Base-by-base conservation (phyloP, 345 rosid genomes). In the Salix dunnii region DNA sequence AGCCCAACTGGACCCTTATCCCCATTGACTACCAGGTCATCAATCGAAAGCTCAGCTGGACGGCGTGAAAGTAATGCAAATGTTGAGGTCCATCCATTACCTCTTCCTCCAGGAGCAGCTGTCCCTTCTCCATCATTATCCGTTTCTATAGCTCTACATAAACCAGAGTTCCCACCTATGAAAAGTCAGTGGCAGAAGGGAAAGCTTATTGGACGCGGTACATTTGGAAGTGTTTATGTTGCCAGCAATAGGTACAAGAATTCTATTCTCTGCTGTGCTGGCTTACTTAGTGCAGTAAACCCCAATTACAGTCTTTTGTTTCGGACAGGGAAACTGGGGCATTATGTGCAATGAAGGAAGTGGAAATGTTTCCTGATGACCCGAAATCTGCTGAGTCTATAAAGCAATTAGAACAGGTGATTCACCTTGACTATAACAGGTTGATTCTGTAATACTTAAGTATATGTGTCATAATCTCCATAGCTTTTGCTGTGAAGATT, bases 271-370 rank as follows among this genome's bases (percentile, higher is more conserved):
- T 72, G 71, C 75, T 68, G 64, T 43, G 71, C 66, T 65, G 2
- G 42, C 76, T 74, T 65, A 63, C 65, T 8, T 77, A 49, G 40
- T 46, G 20, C 74, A 42, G 38, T 43, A 74, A 46, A 68, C 25
- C 33, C 73, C 88, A 61, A 74, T 81, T 70, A 23, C 46, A 66
- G 13, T 60, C 10, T 79, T 78, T 67, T 60, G 58, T 72, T 74
- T 55, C 64, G 78, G 71, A 77, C 86, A 96, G 99, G 61, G 94
- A 93, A 85, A 93, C 91, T 43, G 98, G 99, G 82, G 99, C 99
- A 25, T 86, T 93, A 72, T 93, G 99, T 81, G 99, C 98, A 31
- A 91, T 92, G 97, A 93, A 96, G 86, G 99, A 96, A 86, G 99
- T 93, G 70, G 98, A 92, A 74, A 74, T 96, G 68, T 88, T 83